Base-by-base conservation (phyloP, 2,329 filamentous ascomycete species). In the Penicillium expansum region DNA sequence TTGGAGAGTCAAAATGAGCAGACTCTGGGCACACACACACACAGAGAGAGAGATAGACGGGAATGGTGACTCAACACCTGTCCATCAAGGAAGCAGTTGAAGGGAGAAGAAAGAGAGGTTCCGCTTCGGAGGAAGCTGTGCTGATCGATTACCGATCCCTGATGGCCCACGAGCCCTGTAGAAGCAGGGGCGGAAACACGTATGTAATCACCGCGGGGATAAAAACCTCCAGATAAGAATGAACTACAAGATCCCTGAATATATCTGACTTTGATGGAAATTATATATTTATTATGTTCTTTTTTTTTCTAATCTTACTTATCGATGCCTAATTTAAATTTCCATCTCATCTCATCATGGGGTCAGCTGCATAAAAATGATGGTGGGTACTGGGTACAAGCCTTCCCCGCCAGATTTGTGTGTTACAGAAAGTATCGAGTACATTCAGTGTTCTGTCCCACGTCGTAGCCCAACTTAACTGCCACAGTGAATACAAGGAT, bases 401-500 rank as follows among this genome's bases (percentile, higher is more conserved):
- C 58, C 55, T 55, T 59, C 53, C 48, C 58, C 59, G 58, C 58
- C 58, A 37, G 53, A 57, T 52, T 56, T 52, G 55, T 57, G 54
- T 54, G 56, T 27, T 27, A 30, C 38, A 30, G 20, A 9, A 55
- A 49, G 59, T 62, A 59, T 20, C 39, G 3, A 44, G 48, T 53
- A 54, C 62, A 27, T 45, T 27, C 30, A 8, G 27, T 48, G 43
- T 14, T 45, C 14, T 52, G 45, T 59, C 47, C 53, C 48, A 43
- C 37, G 76, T 79, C 58, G 63, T 79, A 0, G 62, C 67, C 8
- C 45, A 43, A 50, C 20, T 32, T 18, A 22, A 33, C 43, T 22
- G 18, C 37, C 38, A 48, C 30, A 11, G 9, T 22, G 6, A 14
- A 52, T 35, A 76, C 71, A 3, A 74, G 78, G 58, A 24, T 35